These are phyloP conservation scores for Panus rudis DNA, from an alignment of 768 basidiomycete species.

Conservation along the genomic window DNA sequence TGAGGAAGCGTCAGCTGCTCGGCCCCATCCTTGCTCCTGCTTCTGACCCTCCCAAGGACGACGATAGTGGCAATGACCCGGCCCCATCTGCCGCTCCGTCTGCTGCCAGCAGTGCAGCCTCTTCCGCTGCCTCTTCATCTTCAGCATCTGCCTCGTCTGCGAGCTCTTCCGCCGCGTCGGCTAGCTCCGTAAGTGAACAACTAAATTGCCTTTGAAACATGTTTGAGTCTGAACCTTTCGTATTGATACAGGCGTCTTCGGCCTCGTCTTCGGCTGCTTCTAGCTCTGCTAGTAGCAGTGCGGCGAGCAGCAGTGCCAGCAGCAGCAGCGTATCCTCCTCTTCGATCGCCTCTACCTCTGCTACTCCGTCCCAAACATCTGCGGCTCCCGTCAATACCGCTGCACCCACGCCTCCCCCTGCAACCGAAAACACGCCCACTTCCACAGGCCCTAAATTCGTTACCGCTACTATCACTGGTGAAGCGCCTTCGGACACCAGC, in stretches of 20 bases:
- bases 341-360: not conserved
- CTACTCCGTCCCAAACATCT: conserved; percentile 10
- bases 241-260: conserved; percentile 7
- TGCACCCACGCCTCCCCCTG: conserved; percentile 6
- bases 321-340: conserved; percentile 1
- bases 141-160: conserved; percentile 6
- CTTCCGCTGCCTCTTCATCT: conserved; percentile 3
- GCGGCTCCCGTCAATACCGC: conserved; percentile 5
- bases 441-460: conserved; percentile 5
- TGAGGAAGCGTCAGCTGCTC: conserved; percentile 50
- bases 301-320: conserved; percentile 1
- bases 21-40: conserved; percentile 30
- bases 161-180: conserved; percentile 7
- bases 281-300: conserved; percentile 5
- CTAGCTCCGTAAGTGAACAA: not conserved
- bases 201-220: not conserved
- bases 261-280: conserved; percentile 14
- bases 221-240: not conserved
- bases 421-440: conserved; percentile 2
- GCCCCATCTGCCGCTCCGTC: conserved; percentile 8
- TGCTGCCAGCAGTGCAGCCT: conserved; percentile 7
- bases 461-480: conserved; percentile 12
- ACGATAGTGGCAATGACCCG: conserved; percentile 11
- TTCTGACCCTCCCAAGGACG: conserved; percentile 18
- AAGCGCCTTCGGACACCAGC: too few relatives aligned